Conservation (phyloP, 108 stramenopile genomes). For the Conticribra guillardii region DNA sequence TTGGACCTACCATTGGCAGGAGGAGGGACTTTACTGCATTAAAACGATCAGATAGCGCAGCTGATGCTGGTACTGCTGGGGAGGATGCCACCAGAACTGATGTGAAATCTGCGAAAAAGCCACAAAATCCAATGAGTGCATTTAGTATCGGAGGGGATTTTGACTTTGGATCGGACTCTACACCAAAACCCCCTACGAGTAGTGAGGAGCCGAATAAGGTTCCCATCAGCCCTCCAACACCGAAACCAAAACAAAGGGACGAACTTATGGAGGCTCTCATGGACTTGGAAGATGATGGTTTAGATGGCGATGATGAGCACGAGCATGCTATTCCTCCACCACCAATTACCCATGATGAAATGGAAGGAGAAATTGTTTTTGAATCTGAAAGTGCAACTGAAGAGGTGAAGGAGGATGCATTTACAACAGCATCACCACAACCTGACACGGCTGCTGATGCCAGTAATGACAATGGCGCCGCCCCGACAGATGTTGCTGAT, state of each 20-base stretch:
- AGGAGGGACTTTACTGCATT: constrained; percentile 58
- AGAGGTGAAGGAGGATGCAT: constrained; percentile 4
- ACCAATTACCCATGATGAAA: neutral
- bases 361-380: constrained; percentile 33
- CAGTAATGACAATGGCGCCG: too few species aligned
- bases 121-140: constrained; percentile 48
- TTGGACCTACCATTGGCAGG: constrained; percentile 80
- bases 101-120: constrained; percentile 18
- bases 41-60: neutral
- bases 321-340: neutral
- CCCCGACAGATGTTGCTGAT: neutral
- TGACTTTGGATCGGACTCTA: constrained; percentile 53
- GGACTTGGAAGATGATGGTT: constrained; percentile 69
- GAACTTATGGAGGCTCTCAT: constrained; percentile 69
- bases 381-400: neutral
- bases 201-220: neutral
- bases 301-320: constrained; percentile 22
- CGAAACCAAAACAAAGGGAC: constrained; percentile 41
- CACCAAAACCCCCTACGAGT: constrained; percentile 1
- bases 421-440: neutral
- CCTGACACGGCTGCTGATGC: constrained; percentile 3
- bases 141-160: constrained; percentile 87
- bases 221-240: constrained; percentile 32
- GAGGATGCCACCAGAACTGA: constrained; percentile 12
- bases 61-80: constrained; percentile 7